Conservation (phyloP, 257 asterid genomes). For the Nicotiana undulata region DNA sequence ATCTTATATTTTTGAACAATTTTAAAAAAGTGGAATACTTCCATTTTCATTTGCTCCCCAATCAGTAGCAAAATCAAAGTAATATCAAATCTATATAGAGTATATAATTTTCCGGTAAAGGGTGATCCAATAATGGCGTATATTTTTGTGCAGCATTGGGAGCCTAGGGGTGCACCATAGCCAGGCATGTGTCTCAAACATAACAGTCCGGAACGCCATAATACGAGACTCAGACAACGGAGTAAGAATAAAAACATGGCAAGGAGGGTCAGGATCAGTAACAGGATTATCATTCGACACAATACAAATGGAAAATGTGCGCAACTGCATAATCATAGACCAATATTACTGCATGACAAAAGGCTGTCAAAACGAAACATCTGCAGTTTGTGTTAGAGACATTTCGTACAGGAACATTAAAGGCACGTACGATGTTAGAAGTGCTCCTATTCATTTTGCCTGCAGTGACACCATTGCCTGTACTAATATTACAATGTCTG, state of each 20-base stretch:
- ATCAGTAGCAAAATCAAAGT: too few species aligned
- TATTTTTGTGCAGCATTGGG: constrained; percentile 52
- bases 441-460: constrained; percentile 92
- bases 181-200: constrained; percentile 79
- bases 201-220: constrained; percentile 62
- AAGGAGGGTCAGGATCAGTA: constrained; percentile 92
- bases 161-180: constrained; percentile 82
- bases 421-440: constrained; percentile 82
- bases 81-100: too few species aligned
- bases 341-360: constrained; percentile 86
- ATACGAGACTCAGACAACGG: constrained; percentile 80
- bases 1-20: too few species aligned
- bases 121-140: too few species aligned
- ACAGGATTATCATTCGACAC: constrained; percentile 62
- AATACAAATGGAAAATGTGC: constrained; percentile 85
- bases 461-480: constrained; percentile 84
- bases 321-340: constrained; percentile 77
- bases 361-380: constrained; percentile 69
- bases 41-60: background rate
- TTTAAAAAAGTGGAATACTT: background rate
- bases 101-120: too few species aligned
- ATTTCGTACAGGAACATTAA: constrained; percentile 67
- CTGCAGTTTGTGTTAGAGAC: constrained; percentile 63
- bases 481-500: constrained; percentile 90
- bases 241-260: constrained; percentile 91